These are phyloP conservation scores for Anastatica hierochuntica DNA, from an alignment of 345 rosid genomes.

Conservation along the genomic window DNA sequence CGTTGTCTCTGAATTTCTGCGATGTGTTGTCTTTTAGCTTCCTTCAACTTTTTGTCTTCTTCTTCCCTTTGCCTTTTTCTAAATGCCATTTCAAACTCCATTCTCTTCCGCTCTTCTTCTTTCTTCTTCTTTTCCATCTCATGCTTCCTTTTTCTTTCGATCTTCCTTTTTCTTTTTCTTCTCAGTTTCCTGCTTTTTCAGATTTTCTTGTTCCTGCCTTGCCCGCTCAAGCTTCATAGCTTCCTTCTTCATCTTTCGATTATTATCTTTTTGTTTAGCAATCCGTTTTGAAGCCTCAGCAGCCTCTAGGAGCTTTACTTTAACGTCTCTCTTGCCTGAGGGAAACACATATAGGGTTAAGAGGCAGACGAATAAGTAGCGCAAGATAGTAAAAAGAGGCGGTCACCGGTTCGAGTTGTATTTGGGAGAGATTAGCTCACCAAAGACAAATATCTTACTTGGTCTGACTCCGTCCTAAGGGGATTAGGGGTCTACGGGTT, in stretches of 20 bases:
- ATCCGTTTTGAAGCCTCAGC: slow-evolving; percentile 80
- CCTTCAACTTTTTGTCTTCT: slow-evolving; percentile 32
- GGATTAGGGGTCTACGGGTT: too few relatives aligned
- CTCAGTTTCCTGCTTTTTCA: slow-evolving; percentile 52
- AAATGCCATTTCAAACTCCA: slow-evolving; percentile 35
- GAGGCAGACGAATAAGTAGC: not conserved
- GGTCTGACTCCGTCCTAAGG: too few relatives aligned
- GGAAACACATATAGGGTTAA: not conserved
- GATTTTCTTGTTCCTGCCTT: slow-evolving; percentile 56
- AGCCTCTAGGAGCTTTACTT: slow-evolving; percentile 82
- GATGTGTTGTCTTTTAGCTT: slow-evolving; percentile 56
- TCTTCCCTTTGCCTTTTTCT: slow-evolving; percentile 44
- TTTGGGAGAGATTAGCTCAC: too few relatives aligned
- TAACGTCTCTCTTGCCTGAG: slow-evolving; percentile 78
- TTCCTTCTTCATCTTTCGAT: slow-evolving; percentile 74
- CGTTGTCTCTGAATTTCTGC: slow-evolving; percentile 47
- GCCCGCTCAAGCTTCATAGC: slow-evolving; percentile 75
- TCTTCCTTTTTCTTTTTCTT: slow-evolving; percentile 74
- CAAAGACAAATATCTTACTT: too few relatives aligned
- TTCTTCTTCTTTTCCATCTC: slow-evolving; percentile 73
- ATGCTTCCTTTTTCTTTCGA: slow-evolving; percentile 64
- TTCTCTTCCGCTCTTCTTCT: slow-evolving; percentile 62
- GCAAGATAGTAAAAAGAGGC: too few relatives aligned
- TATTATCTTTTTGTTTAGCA: slow-evolving; percentile 77
- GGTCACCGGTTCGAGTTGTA: too few relatives aligned